Evolutionary conservation across 2,329 filamentous ascomycete species (phyloP).

Genomic region (Macroventuria anomochaeta): DNA sequence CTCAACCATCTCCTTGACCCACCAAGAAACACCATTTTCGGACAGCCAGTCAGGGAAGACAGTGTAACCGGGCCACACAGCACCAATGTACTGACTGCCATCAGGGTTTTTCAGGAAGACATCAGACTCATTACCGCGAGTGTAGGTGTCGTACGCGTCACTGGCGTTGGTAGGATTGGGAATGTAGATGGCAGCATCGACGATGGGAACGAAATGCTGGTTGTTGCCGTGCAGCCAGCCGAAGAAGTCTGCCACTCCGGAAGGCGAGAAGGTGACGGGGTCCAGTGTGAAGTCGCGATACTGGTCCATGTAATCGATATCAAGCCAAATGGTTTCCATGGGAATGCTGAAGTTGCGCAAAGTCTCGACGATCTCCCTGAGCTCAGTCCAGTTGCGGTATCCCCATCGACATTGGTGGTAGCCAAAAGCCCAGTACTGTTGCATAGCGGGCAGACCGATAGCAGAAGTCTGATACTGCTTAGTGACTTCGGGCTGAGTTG

Average conservation of each 20-base stretch:
- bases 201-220: slow-evolving; percentile 67
- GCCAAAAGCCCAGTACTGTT: slow-evolving; percentile 79
- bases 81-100: slow-evolving; percentile 62
- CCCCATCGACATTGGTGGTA: slow-evolving; percentile 87
- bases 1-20: slow-evolving; percentile 60
- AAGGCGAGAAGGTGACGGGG: slow-evolving; percentile 58
- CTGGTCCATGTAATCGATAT: slow-evolving; percentile 52
- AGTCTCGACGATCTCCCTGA: slow-evolving; percentile 64
- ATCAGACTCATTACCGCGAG: slow-evolving; percentile 56
- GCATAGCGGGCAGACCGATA: slow-evolving; percentile 75
- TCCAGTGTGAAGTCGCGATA: slow-evolving; percentile 66
- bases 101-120: slow-evolving; percentile 62
- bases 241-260: slow-evolving; percentile 60
- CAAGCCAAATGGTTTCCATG: slow-evolving; percentile 56
- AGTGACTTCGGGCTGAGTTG: slow-evolving; percentile 70
- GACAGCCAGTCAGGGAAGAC: slow-evolving; percentile 69
- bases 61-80: slow-evolving; percentile 65
- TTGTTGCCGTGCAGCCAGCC: slow-evolving; percentile 59
- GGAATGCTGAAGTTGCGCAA: slow-evolving; percentile 64
- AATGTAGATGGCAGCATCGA: slow-evolving; percentile 71
- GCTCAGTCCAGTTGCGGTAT: slow-evolving; percentile 73
- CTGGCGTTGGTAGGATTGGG: slow-evolving; percentile 73
- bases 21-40: slow-evolving; percentile 64
- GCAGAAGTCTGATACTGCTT: slow-evolving; percentile 72
- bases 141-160: slow-evolving; percentile 63